Conservation (phyloP, 2,329 filamentous ascomycete genomes). For the Neonectria neomacrospora region DNA sequence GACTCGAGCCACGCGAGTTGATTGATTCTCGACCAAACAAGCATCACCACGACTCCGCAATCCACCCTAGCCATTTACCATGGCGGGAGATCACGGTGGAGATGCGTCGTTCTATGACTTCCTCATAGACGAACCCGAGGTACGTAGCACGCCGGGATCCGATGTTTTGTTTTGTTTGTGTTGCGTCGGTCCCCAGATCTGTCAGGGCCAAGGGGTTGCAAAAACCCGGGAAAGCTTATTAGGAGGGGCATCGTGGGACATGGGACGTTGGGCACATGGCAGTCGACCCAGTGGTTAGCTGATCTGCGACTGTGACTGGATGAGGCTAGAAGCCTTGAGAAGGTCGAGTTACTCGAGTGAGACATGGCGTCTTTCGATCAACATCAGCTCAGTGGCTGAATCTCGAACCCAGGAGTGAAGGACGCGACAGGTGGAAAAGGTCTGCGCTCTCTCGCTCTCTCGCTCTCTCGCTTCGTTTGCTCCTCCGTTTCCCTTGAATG, state of each 20-base stretch:
- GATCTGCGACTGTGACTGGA: slow-evolving; percentile 9
- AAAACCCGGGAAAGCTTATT: slow-evolving; percentile 16
- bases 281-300: slow-evolving; percentile 21
- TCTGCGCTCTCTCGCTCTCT: background rate
- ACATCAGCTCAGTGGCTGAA: slow-evolving; percentile 44
- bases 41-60: slow-evolving; percentile 8
- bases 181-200: slow-evolving; percentile 23
- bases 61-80: slow-evolving; percentile 25
- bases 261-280: slow-evolving; percentile 24
- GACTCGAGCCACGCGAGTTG: slow-evolving; percentile 4
- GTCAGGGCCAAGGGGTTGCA: background rate
- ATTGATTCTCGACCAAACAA: slow-evolving; percentile 11
- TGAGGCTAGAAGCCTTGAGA: background rate
- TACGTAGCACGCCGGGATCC: slow-evolving; percentile 31
- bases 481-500: background rate
- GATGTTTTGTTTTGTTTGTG: slow-evolving; percentile 14
- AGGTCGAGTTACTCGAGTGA: slow-evolving; percentile 22
- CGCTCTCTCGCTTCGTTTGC: no score
- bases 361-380: slow-evolving; percentile 35
- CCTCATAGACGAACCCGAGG: slow-evolving; percentile 45
- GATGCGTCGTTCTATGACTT: slow-evolving; percentile 47
- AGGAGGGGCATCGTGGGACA: slow-evolving; percentile 7
- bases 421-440: background rate
- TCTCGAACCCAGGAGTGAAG: slow-evolving; percentile 32
- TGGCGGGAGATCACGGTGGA: slow-evolving; percentile 39